These are phyloP conservation scores for Seiridium cupressi DNA, from an alignment of 2,329 filamentous ascomycete species.

Conservation along the genomic window DNA sequence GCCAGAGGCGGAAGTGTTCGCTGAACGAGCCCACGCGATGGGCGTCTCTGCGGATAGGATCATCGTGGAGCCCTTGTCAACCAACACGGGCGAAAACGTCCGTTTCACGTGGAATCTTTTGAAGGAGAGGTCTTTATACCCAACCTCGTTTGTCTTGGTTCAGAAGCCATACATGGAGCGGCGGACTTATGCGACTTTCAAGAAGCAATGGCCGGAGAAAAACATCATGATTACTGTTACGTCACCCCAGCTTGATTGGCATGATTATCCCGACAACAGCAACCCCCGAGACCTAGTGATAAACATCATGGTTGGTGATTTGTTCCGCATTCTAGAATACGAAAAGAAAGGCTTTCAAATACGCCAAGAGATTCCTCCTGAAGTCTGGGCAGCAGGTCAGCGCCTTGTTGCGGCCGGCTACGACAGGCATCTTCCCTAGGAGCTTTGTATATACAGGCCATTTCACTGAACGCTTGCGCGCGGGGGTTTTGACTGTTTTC, in stretches of 20 bases:
- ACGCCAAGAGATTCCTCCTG: constrained; percentile 36
- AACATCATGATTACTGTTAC: constrained; percentile 35
- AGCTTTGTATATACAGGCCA: not conserved
- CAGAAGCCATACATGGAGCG: constrained; percentile 50
- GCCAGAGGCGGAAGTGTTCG: constrained; percentile 42
- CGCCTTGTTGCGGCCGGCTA: constrained; percentile 38
- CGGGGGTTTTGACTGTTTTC: not conserved
- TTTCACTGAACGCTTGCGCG: not conserved
- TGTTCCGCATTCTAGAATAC: constrained; percentile 41
- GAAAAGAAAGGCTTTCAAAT: constrained; percentile 42
- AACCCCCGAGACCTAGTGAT: constrained; percentile 40
- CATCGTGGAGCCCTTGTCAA: constrained; percentile 36
- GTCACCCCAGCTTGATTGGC: constrained; percentile 36
- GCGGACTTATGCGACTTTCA: constrained; percentile 43
- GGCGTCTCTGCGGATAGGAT: constrained; percentile 38
- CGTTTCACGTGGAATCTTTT: constrained; percentile 40
- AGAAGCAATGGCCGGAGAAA: constrained; percentile 42
- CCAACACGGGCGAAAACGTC: constrained; percentile 47
- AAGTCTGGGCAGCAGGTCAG: constrained; percentile 40
- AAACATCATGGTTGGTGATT: constrained; percentile 43
- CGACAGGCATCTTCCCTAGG: constrained; percentile 34
- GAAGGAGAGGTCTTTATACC: constrained; percentile 17
- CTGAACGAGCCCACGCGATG: constrained; percentile 34
- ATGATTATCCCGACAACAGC: constrained; percentile 37
- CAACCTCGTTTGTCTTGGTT: constrained; percentile 37